Evolutionary conservation across 129 eudicot species (phyloP), one percentile per base, ranked within the genome.

Genomic region (Ambrosia artemisiifolia): DNA sequence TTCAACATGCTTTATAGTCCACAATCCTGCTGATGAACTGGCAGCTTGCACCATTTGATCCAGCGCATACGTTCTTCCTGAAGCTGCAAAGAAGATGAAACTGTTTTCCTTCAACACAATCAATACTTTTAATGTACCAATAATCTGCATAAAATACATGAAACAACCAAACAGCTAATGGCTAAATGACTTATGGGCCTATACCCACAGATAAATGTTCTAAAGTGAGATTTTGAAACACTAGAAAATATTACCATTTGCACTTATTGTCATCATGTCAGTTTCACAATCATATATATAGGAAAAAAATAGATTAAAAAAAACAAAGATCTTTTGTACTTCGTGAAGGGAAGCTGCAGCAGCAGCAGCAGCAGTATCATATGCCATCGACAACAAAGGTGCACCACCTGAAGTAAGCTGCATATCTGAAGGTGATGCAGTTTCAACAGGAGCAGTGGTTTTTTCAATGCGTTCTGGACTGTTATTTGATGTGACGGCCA

Each of bases 271-370:
- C 7, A 38, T 38, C 43, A 38, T 7, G 7, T 7, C 28, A 24
- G 28, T 24, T 24, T 24, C 28, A 36, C 42, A 36, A 36, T 36
- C 7, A 36, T 36, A 36, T 36, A 36, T 36, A 36, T 36, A 36
- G 42, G 42, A 35, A 35, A 36, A 36, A 36, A 36, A 36, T 1
- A 36, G 42, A 36, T 36, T 36, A 35, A 36, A 36, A 36, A 60
- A 57, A 70, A 32, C 56, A 7, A 28, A 50, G 11, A 20, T 9
- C 10, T n/a, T 44, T 34, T 11, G 63, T 81, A 94, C 98, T 87
- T 47, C 75, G 77, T 97, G 96, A 70, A 94, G 91, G 47, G 98
- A 94, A 70, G 96, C 93, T 74, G 88, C 67, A 14, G 83, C 83
- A 10, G 96, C 71, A 79, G 96, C 75, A 79, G 91, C 91, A 36